phyloP scores from a whole-genome alignment of 1,284 basidiomycete species.

The Ceratobasidium sp. region DNA sequence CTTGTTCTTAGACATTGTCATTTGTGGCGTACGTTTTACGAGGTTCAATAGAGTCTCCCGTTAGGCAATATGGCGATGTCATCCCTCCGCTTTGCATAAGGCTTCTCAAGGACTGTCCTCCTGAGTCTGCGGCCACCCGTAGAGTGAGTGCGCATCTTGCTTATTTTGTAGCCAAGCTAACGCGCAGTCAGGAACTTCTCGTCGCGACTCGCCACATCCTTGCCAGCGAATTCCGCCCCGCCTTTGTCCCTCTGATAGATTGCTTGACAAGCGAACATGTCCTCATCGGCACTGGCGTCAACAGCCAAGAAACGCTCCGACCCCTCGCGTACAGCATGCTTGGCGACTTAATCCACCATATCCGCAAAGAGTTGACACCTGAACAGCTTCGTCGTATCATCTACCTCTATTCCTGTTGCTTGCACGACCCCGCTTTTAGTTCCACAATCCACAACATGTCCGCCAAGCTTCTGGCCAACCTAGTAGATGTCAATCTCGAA shows the following conservation, averaged over 20 bases:
- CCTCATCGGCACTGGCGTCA: constrained; percentile 84
- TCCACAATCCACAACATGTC: constrained; percentile 90
- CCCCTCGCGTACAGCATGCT: constrained; percentile 87
- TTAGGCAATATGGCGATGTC: constrained; percentile 80
- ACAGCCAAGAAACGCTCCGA: constrained; percentile 84
- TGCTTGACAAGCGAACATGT: constrained; percentile 92
- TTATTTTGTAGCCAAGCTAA: background rate
- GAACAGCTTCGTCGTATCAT: constrained; percentile 83
- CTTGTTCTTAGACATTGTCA: constrained; percentile 78
- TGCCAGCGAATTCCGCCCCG: constrained; percentile 79
- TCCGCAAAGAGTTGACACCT: constrained; percentile 82
- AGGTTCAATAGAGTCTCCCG: constrained; percentile 62
- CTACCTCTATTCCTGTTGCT: constrained; percentile 84
- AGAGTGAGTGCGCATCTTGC: constrained; percentile 59
- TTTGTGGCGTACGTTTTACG: constrained; percentile 93
- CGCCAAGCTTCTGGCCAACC: constrained; percentile 90
- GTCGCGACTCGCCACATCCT: constrained; percentile 93
- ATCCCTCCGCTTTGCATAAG: constrained; percentile 85
- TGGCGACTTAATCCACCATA: constrained; percentile 93
- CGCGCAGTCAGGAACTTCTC: constrained; percentile 76
- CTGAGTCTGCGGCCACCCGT: constrained; percentile 81
- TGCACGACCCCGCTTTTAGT: constrained; percentile 88
- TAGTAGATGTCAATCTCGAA: constrained; percentile 81
- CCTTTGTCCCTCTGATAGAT: constrained; percentile 86
- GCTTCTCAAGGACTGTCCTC: constrained; percentile 92